A percentile compares a stretch with the other conserved stretches of the same genome.
Evolutionary conservation across 129 eudicot genomes (phyloP).

Genomic region (Saposhnikovia divaricata): DNA sequence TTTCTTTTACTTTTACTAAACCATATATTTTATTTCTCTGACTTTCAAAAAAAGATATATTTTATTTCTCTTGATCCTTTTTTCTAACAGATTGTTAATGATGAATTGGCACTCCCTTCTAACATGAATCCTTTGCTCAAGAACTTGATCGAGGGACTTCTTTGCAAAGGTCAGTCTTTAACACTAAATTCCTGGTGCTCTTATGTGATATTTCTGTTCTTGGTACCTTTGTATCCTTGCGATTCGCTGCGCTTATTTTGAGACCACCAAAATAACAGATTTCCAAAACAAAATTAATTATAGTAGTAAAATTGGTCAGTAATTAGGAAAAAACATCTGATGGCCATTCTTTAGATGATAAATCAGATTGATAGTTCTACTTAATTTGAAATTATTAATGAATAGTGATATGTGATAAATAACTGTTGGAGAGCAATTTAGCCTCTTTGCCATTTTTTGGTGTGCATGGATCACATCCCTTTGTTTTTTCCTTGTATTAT

Average conservation of each 20-base stretch:
- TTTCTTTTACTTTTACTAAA: background rate
- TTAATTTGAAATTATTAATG: background rate
- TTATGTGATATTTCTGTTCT: background rate
- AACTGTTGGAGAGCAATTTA: no score
- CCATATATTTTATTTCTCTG: background rate
- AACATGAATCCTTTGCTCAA: slow-evolving; percentile 61
- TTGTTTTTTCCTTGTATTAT: no score
- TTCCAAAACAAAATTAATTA: background rate
- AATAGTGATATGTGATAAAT: background rate
- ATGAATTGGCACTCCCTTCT: slow-evolving; percentile 51
- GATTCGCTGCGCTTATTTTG: background rate
- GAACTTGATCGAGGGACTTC: slow-evolving; percentile 80
- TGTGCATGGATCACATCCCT: no score
- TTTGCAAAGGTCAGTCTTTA: slow-evolving; percentile 75
- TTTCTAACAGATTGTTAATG: slow-evolving; percentile 55
- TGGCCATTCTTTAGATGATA: background rate
- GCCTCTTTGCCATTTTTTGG: no score
- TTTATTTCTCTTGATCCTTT: background rate
- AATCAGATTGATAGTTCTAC: background rate
- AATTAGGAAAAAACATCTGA: background rate
- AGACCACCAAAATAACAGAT: background rate
- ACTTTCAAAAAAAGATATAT: background rate
- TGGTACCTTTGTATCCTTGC: background rate
- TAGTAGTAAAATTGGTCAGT: background rate
- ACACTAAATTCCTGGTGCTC: background rate